phyloP scores from a whole-genome alignment of 2,329 filamentous ascomycete genomes.

The Dothistroma pini region DNA sequence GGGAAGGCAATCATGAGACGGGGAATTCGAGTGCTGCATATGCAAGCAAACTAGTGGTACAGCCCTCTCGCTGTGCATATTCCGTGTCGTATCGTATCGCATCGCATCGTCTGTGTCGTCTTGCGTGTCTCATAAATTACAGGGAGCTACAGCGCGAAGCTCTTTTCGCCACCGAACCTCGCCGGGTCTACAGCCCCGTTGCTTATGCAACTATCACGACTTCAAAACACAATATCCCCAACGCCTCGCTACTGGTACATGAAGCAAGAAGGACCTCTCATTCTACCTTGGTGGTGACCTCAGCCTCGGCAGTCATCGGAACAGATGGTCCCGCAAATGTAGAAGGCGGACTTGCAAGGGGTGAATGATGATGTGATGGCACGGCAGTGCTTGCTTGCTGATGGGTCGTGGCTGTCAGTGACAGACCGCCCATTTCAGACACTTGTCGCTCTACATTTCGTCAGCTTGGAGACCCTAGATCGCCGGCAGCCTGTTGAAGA shows the following conservation, averaged over 20 bases:
- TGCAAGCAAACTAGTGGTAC: not conserved
- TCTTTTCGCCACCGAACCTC: not conserved
- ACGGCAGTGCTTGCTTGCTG: not conserved
- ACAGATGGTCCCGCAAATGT: conserved; percentile 10
- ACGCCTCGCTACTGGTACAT: conserved; percentile 9
- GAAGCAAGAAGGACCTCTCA: conserved; percentile 1
- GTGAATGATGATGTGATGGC: conserved; percentile 20
- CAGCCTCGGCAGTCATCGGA: conserved; percentile 4
- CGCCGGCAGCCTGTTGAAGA: not conserved
- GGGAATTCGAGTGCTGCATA: not conserved
- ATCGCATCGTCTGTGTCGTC: too few relatives aligned
- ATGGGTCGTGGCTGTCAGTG: not conserved
- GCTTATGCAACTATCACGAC: not conserved
- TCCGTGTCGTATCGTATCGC: not conserved
- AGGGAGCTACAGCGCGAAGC: not conserved
- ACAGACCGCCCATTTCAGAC: conserved; percentile 9
- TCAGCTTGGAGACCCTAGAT: not conserved
- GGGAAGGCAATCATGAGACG: not conserved
- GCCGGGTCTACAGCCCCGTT: not conserved
- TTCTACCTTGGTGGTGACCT: conserved; percentile 7
- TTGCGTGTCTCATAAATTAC: not conserved
- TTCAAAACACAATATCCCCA: not conserved
- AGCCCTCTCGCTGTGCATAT: not conserved
- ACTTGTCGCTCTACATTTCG: conserved; percentile 15
- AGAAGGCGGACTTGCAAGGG: conserved; percentile 17